phyloP scores from a whole-genome alignment of 306 rosid species.

The Citrullus amarus region DNA sequence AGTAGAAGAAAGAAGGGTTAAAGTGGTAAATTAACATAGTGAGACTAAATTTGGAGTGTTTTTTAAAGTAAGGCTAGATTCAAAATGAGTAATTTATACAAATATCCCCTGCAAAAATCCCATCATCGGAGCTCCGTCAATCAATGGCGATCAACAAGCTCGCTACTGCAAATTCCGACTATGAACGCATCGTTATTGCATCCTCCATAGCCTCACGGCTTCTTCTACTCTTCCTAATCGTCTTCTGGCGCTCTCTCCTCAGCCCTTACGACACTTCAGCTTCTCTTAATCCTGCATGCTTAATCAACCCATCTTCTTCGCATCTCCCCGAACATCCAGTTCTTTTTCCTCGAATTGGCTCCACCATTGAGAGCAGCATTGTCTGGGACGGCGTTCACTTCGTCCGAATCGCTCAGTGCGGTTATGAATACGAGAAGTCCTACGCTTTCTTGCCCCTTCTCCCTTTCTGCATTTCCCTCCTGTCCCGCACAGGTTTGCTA shows the following conservation, averaged over 20 bases:
- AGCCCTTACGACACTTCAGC: constrained; percentile 91
- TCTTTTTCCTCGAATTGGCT: constrained; percentile 25
- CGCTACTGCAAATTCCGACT: constrained; percentile 12
- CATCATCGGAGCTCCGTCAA: neutral
- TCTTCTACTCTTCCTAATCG: constrained; percentile 31
- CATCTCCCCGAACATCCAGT: neutral
- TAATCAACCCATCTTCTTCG: neutral
- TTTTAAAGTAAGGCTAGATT: no score
- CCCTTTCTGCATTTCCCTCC: constrained; percentile 41
- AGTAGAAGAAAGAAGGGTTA: no score
- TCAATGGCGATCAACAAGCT: constrained; percentile 9
- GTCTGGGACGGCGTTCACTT: constrained; percentile 88
- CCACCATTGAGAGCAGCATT: constrained; percentile 49
- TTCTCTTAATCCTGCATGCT: constrained; percentile 42
- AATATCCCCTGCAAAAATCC: no score
- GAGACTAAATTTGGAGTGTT: no score
- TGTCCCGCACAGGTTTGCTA: constrained; percentile 35
- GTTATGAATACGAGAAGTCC: constrained; percentile 84
- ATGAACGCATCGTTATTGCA: constrained; percentile 26
- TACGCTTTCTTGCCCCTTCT: constrained; percentile 86
- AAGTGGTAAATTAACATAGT: no score
- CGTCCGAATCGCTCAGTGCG: constrained; percentile 60
- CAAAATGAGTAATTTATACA: no score
- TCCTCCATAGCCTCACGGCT: constrained; percentile 52
- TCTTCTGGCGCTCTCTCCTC: constrained; percentile 39